Percentiles rank a stretch among this genome's conserved stretches.
Evolutionary conservation across 1,284 basidiomycete genomes (phyloP).

Genomic region (Mycena citricolor): DNA sequence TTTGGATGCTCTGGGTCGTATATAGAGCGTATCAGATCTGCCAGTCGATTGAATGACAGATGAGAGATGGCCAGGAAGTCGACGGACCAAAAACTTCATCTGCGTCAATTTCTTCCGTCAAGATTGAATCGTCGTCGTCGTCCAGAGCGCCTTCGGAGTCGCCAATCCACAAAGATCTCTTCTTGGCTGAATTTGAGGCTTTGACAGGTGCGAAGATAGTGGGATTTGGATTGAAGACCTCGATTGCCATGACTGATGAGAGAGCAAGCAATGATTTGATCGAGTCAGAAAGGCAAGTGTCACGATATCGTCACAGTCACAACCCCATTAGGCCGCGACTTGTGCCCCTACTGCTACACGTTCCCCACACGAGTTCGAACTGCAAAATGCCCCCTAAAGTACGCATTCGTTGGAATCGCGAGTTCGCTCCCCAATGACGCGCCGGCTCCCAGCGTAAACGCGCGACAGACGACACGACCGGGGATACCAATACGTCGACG

Average conservation of each 20-base stretch:
- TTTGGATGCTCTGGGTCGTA: conserved; percentile 98
- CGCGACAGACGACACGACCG: conserved; percentile 31
- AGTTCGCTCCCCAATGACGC: too few species aligned
- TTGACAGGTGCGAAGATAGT: conserved; percentile 52
- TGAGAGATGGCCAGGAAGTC: background rate
- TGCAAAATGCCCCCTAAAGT: conserved; percentile 32
- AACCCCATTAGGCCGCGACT: too few species aligned
- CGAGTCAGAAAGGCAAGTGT: background rate
- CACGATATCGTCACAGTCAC: background rate
- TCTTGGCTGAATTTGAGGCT: conserved; percentile 35
- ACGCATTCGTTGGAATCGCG: conserved; percentile 2
- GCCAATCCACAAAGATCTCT: conserved; percentile 53
- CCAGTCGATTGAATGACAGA: conserved; percentile 1
- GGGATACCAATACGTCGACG: conserved; percentile 35
- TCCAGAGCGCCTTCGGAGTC: conserved; percentile 33
- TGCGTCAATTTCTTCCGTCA: conserved; percentile 64
- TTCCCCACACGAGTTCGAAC: too few species aligned
- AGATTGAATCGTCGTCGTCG: conserved; percentile 38
- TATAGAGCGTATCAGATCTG: conserved; percentile 90
- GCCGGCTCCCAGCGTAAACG: conserved; percentile 40
- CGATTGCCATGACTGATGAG: conserved; percentile 38
- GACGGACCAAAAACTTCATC: conserved; percentile 66
- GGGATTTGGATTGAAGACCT: conserved; percentile 68
- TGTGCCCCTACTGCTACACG: background rate
- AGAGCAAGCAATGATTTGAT: background rate